Evolutionary conservation across 1,139 yeast genomes (phyloP).

Genomic region (Taphrina populina): DNA sequence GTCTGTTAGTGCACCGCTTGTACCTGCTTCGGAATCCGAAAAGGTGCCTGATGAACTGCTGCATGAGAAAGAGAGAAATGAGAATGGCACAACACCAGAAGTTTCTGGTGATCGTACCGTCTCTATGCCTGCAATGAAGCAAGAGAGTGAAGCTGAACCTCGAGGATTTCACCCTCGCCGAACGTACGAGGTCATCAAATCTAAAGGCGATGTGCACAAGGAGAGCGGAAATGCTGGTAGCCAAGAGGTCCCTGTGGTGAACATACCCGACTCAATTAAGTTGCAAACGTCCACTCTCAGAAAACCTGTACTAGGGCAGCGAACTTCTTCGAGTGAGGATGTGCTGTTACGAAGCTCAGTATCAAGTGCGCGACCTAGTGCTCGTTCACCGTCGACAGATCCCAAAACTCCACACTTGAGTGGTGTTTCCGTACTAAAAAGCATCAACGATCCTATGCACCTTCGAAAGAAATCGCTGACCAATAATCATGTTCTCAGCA

Average conservation of each 20-base stretch:
- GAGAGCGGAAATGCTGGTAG: neutral
- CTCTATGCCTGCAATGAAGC: constrained; percentile 20
- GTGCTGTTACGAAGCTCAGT: neutral
- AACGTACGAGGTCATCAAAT: constrained; percentile 12
- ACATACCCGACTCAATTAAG: neutral
- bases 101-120: constrained; percentile 3
- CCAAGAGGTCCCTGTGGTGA: neutral
- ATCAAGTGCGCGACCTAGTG: neutral
- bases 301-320: constrained; percentile 6
- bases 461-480: constrained; percentile 24
- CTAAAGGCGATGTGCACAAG: neutral
- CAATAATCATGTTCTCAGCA: constrained; percentile 22
- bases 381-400: constrained; percentile 16
- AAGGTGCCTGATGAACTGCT: neutral
- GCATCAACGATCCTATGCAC: constrained; percentile 6
- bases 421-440: constrained; percentile 9
- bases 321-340: constrained; percentile 10
- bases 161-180: constrained; percentile 32
- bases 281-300: neutral
- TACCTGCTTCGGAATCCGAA: neutral
- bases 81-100: neutral
- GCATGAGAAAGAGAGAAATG: neutral
- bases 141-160: constrained; percentile 14
- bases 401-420: constrained; percentile 1
- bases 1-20: constrained; percentile 24